phyloP scores from a whole-genome alignment of 176 grass and related monocot species.

The Oryza punctata region DNA sequence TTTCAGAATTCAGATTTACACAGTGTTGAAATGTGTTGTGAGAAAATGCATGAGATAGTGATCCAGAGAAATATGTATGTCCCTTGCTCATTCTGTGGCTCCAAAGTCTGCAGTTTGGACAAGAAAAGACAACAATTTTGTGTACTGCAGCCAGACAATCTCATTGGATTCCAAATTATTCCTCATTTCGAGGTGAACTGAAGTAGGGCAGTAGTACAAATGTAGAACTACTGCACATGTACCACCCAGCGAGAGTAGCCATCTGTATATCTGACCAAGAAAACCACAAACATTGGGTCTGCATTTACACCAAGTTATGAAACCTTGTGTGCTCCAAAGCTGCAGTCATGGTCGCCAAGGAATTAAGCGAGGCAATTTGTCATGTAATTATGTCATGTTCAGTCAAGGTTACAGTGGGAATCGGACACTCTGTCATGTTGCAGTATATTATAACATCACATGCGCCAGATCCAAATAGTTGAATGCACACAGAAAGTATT shows the following conservation, averaged over 20 bases:
- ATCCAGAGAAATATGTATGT: neutral
- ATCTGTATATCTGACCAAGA: neutral
- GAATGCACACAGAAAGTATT: neutral
- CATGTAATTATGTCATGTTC: neutral
- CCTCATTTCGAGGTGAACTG: neutral
- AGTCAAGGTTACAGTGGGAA: neutral
- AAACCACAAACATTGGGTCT: neutral
- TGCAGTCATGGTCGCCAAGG: neutral
- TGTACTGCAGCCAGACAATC: neutral
- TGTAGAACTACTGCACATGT: neutral
- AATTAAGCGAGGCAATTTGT: neutral
- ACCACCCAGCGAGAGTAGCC: neutral
- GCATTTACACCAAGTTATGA: neutral
- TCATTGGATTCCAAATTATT: neutral
- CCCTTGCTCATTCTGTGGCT: neutral
- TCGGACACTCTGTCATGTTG: neutral
- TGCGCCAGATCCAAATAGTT: neutral
- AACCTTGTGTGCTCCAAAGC: neutral
- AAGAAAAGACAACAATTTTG: conserved; percentile 12
- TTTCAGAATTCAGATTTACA: neutral
- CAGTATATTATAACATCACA: neutral
- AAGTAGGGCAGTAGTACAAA: neutral
- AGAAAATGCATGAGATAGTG: neutral
- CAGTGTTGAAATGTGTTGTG: neutral
- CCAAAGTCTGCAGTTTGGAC: neutral